Base-by-base conservation (phyloP, 331 rosid genomes). In the Spiraea crenata region DNA sequence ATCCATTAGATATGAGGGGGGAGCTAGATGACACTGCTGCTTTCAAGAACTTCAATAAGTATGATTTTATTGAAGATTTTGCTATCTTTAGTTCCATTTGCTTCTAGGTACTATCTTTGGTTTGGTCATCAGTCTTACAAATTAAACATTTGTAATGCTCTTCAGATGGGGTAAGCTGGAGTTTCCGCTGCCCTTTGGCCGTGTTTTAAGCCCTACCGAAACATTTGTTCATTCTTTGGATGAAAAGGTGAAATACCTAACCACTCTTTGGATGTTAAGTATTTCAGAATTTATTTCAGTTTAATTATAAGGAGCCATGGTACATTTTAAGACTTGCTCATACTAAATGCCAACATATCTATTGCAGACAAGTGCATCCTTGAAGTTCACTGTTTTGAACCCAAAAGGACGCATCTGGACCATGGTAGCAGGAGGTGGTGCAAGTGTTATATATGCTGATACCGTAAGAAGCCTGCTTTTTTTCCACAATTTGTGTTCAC, bases 381-480 rank as follows among this genome's bases (percentile, higher is more conserved):
- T 89, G 77, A 91, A 91, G 70, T 91, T 91, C 80, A 91, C 96
- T 8, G 90, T 87, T 63, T 71, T 89, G 81, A 89, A 91, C 77
- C 91, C 97, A 74, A 89, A 91, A 68, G 93, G 97, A 79, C 93
- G 93, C 71, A 91, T 91, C 65, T 91, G 97, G 97, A 91, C 97
- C 50, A 89, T 89, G 97, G 97, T 89, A 20, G 97, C 93, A 42
- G 97, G 97, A 67, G 97, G 93, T 39, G 97, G 97, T 67, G 97
- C 96, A 16, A 91, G 97, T 11, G 97, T 89, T 62, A 91, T 85
- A 54, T 89, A 88, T 69, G 96, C 91, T 11, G 96, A 91, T 64
- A 91, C 93, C 13, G 93, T 91, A 78, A 77, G 93, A 66, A 45
- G 57, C 63, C 25, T 6, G 44, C 13, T 6, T 4, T 13, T 0